Base-by-base conservation (phyloP, 148 eudicot genomes). In the Drosera capensis region DNA sequence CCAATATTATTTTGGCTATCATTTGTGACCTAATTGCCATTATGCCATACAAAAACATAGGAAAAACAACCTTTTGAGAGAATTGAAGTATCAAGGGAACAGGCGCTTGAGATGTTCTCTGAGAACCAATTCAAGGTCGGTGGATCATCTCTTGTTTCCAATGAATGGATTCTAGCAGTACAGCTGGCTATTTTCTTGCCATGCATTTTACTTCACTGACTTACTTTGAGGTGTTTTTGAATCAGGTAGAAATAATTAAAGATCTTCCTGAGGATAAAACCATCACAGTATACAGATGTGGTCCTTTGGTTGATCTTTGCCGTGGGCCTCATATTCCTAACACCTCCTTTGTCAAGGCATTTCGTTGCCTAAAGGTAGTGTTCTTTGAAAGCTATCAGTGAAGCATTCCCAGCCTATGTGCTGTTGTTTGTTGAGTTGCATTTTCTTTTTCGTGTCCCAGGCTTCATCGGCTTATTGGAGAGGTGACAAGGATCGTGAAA, bases 391-490 rank as follows among this genome's bases (percentile, higher is more conserved):
- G n/a, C 11, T 4, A 9, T 13, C 13, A 28, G 5, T 5, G n/a
- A n/a, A n/a, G n/a, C n/a, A n/a, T 34, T n/a, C n/a, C n/a, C n/a
- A 34, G 38, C 38, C 11, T 34, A 34, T 5, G n/a, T 34, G n/a
- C 9, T 34, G 11, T 34, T 34, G 6, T 13, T 34, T 11, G 11
- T 15, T 34, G 14, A 34, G 38, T 2, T 34, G n/a, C 14, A 19
- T 29, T 9, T 8, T 25, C 35, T 23, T 26, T 38, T 20, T 35
- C 40, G 42, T 41, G n/a, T n/a, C n/a, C n/a, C 62, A 90, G 99
- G 95, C 99, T 49, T 92, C 99, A 44, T 81, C 99, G 25, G 99
- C 99, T 13, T 92, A 92, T 59, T 92, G 99, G 99, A 77, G 88
- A 50, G 99, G 99, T 49, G 73, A 85, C 46, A 80, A 58, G 54